Conservation (phyloP, 352 stramenopile genomes). For the Pythium rishiriense region DNA sequence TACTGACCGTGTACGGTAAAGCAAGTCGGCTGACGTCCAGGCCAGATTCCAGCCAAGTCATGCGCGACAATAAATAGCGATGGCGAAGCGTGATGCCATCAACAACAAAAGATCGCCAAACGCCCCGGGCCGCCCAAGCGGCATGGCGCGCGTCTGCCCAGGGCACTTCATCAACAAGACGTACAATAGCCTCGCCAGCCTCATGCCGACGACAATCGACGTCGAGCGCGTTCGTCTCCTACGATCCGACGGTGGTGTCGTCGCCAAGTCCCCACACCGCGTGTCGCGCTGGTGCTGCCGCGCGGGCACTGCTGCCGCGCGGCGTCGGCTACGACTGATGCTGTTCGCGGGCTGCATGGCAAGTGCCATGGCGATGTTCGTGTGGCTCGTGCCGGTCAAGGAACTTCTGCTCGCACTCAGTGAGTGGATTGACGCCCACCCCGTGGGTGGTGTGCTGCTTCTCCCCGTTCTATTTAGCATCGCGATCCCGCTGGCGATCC, state of each 20-base stretch:
- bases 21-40: not conserved
- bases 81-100: not conserved
- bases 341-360: conserved; percentile 17
- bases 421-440: conserved; percentile 53
- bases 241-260: not conserved
- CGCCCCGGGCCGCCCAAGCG: not conserved
- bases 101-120: not conserved
- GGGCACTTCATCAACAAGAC: no score
- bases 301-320: not conserved
- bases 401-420: conserved; percentile 31
- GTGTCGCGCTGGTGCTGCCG: conserved; percentile 7
- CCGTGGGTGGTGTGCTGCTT: conserved; percentile 42
- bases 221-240: conserved; percentile 23
- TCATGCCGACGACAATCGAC: conserved; percentile 3
- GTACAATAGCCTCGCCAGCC: no score
- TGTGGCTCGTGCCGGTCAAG: conserved; percentile 48
- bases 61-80: not conserved
- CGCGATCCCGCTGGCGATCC: conserved; percentile 64
- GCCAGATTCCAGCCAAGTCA: not conserved
- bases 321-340: conserved; percentile 33
- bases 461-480: conserved; percentile 56
- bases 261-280: conserved; percentile 10
- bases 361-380: conserved; percentile 24
- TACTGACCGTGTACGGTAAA: not conserved
- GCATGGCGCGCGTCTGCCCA: no score